phyloP scores from a whole-genome alignment of 1,139 yeast species.

The Saccharomyces pastorianus region DNA sequence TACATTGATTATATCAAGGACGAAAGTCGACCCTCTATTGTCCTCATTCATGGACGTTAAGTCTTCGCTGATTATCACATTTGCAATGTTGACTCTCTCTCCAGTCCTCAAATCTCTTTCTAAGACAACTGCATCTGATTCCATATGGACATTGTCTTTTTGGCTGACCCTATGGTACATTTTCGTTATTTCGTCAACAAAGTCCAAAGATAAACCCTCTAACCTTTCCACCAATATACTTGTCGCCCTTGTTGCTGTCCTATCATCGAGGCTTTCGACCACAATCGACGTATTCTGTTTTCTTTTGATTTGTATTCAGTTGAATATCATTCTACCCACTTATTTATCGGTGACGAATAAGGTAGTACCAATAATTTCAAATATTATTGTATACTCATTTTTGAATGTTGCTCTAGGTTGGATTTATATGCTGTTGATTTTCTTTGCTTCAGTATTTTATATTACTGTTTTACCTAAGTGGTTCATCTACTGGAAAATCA shows the following conservation, averaged over 20 bases:
- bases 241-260: conserved; percentile 76
- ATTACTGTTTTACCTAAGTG: conserved; percentile 22
- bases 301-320: conserved; percentile 25
- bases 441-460: conserved; percentile 15
- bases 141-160: conserved; percentile 87
- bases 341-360: conserved; percentile 13
- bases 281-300: conserved; percentile 78
- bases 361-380: conserved; percentile 10
- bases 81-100: conserved; percentile 67
- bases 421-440: conserved; percentile 17
- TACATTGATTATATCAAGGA: conserved; percentile 10
- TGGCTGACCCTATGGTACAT: conserved; percentile 67
- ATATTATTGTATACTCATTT: conserved; percentile 23
- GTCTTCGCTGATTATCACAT: conserved; percentile 59
- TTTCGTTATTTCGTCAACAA: conserved; percentile 20
- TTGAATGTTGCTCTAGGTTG: conserved; percentile 20
- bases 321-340: conserved; percentile 28
- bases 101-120: conserved; percentile 88
- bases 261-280: conserved; percentile 74
- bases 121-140: conserved; percentile 82
- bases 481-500: conserved; percentile 28
- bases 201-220: conserved; percentile 30
- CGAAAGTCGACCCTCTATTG: conserved; percentile 9
- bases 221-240: conserved; percentile 77
- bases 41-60: conserved; percentile 33